Evolutionary conservation across 768 basidiomycete genomes (phyloP).

Genomic region (Favolaschia claudopus): DNA sequence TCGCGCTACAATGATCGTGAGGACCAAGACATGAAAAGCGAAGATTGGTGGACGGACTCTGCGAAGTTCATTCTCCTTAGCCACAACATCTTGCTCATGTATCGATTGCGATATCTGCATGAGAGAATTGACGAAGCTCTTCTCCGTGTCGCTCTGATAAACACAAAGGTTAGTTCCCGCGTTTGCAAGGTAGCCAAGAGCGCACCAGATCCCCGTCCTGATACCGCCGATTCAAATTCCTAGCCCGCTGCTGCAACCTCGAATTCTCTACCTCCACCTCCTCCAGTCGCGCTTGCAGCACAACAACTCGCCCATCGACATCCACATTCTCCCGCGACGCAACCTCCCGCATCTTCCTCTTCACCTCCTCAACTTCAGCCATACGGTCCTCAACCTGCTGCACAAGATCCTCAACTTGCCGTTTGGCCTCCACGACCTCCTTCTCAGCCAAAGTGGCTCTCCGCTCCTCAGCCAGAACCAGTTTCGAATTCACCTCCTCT

Average conservation of each 20-base stretch:
- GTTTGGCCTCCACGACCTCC: slow-evolving; percentile 28
- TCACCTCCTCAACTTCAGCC: slow-evolving; percentile 15
- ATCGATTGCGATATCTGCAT: slow-evolving; percentile 52
- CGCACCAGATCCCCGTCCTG: slow-evolving; percentile 55
- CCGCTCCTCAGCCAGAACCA: slow-evolving; percentile 35
- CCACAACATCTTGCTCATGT: slow-evolving; percentile 61
- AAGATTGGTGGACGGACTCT: slow-evolving; percentile 43
- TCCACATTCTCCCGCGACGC: slow-evolving; percentile 17
- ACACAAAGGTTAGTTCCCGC: not conserved
- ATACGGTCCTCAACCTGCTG: slow-evolving; percentile 21
- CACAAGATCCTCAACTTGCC: slow-evolving; percentile 21
- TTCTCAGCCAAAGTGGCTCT: slow-evolving; percentile 38
- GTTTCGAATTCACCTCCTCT: slow-evolving; percentile 21
- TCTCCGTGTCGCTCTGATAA: slow-evolving; percentile 57
- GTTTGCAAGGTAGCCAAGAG: not conserved
- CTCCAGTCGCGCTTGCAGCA: slow-evolving; percentile 25
- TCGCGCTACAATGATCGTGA: slow-evolving; percentile 49
- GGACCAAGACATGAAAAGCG: slow-evolving; percentile 6
- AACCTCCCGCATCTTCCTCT: slow-evolving; percentile 13
- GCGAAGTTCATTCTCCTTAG: slow-evolving; percentile 64
- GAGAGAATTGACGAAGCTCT: slow-evolving; percentile 53
- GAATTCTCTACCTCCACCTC: slow-evolving; percentile 33
- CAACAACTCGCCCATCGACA: slow-evolving; percentile 12
- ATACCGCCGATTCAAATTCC: slow-evolving; percentile 49
- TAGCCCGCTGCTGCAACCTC: slow-evolving; percentile 33